Evolutionary conservation across 257 asterid species (phyloP), one percentile per base, ranked within the genome.

Genomic region (Avicennia marina): DNA sequence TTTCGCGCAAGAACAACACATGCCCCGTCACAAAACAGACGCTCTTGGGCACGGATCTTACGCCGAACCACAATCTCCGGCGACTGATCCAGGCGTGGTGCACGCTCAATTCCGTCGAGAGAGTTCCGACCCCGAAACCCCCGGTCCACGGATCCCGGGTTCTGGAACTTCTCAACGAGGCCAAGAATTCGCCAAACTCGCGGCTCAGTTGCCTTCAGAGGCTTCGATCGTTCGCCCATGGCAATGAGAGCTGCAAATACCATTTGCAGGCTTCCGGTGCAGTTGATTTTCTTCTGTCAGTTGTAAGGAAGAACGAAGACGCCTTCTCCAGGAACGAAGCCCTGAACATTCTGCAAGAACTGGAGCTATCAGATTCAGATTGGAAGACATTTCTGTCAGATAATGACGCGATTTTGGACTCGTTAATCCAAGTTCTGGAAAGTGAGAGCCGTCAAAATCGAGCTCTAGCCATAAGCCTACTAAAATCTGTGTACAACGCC

Each of bases 31-130:
- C 96, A 2, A 89, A 83, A 25, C 90, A 73, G 27, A 62, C 63
- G 4, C 32, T 86, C 11, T 2, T 2, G 6, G 44, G 34, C 64
- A 62, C 59, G 2, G 85, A 76, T 53, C 78, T 88, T 19, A 88
- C 94, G 11, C 96, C 94, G 1, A 88, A 88, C 69, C 89, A 82
- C 66, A 88, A 75, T 0, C 88, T 88, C 17, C 71, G 82, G 7
- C 58, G 96, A 11, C 63, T 88, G 49, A 86, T 90, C 53, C 96
- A 90, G 47, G 56, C 85, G 0, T 84, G 96, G 97, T 83, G 93
- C 77, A 78, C 76, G 11, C 65, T 81, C 66, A 80, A 86, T 51
- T 59, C 94, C n/a, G 47, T 67, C 31, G 84, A 86, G 17, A 27
- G 78, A 15, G 68, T 86, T 64, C 93, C 95, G 13, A 84, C 95